Conservation (phyloP, 257 asterid genomes). For the Galeopsis tetrahit region DNA sequence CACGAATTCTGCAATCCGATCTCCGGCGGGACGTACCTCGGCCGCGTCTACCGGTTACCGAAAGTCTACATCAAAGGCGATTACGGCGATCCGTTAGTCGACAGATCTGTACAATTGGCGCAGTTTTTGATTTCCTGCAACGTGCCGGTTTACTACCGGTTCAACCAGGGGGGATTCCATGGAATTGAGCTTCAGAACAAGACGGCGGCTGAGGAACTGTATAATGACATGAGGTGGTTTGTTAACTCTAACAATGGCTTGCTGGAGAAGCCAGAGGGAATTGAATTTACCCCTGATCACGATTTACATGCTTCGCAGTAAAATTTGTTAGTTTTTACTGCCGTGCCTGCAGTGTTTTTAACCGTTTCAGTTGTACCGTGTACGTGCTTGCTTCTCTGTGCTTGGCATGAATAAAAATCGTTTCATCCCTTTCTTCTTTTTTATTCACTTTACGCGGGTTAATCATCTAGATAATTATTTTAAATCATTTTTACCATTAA, state of each 20-base stretch:
- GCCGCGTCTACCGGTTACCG: constrained; percentile 36
- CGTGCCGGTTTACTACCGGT: constrained; percentile 31
- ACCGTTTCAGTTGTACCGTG: neutral
- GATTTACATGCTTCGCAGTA: constrained; percentile 16
- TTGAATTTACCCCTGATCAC: neutral
- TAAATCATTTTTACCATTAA: no score
- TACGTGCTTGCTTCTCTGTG: neutral
- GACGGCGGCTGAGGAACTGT: constrained; percentile 23
- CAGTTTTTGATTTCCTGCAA: constrained; percentile 19
- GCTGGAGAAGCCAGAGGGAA: constrained; percentile 10
- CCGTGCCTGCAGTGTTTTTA: neutral
- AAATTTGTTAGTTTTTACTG: neutral
- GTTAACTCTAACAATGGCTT: neutral
- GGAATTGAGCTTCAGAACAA: constrained; percentile 28
- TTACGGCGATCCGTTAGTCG: constrained; percentile 37
- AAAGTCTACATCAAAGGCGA: constrained; percentile 31
- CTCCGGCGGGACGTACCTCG: constrained; percentile 23
- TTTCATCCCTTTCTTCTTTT: no score
- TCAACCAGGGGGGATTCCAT: constrained; percentile 37
- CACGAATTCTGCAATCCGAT: constrained; percentile 45
- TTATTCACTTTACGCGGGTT: no score
- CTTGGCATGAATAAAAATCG: neutral
- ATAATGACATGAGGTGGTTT: constrained; percentile 35
- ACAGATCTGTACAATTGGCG: constrained; percentile 32
- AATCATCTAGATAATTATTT: no score